Conservation (phyloP, 1,284 basidiomycete species). For the Austroboletus novae-zelandiae region DNA sequence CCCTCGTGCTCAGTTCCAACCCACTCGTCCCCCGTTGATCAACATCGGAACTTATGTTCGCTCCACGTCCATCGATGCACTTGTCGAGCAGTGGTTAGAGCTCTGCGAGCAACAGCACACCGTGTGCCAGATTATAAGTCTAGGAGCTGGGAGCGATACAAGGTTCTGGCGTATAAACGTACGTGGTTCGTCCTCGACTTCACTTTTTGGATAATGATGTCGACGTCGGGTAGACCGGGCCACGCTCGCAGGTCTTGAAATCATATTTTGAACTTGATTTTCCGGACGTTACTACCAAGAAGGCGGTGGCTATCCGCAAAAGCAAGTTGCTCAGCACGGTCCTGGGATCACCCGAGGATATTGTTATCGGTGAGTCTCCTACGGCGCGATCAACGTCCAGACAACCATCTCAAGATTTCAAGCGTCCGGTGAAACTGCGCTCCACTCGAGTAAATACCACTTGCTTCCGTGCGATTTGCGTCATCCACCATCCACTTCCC, state of each 20-base stretch:
- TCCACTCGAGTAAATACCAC: constrained; percentile 68
- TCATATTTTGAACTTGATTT: constrained; percentile 92
- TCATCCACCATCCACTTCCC: constrained; percentile 40
- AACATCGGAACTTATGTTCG: constrained; percentile 94
- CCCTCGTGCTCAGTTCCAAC: constrained; percentile 61
- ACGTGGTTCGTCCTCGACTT: constrained; percentile 36
- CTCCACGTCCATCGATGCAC: constrained; percentile 74
- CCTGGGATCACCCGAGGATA: constrained; percentile 48
- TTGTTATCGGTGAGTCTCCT: constrained; percentile 41
- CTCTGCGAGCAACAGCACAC: constrained; percentile 21
- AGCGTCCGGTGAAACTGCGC: constrained; percentile 69
- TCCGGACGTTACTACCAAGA: constrained; percentile 76
- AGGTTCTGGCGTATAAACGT: constrained; percentile 87
- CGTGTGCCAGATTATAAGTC: constrained; percentile 27
- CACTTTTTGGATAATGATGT: neutral
- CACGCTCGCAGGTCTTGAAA: constrained; percentile 45
- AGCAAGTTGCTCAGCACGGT: constrained; percentile 56
- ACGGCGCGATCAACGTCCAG: neutral
- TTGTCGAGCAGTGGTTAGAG: constrained; percentile 73
- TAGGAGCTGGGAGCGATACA: constrained; percentile 31
- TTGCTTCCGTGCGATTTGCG: constrained; percentile 79
- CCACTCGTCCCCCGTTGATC: constrained; percentile 80
- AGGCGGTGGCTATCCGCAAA: constrained; percentile 80
- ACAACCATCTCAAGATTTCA: constrained; percentile 9
- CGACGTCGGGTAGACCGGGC: constrained; percentile 47